phyloP scores from a whole-genome alignment of 306 rosid species.

The Gastrolobium villosum region DNA sequence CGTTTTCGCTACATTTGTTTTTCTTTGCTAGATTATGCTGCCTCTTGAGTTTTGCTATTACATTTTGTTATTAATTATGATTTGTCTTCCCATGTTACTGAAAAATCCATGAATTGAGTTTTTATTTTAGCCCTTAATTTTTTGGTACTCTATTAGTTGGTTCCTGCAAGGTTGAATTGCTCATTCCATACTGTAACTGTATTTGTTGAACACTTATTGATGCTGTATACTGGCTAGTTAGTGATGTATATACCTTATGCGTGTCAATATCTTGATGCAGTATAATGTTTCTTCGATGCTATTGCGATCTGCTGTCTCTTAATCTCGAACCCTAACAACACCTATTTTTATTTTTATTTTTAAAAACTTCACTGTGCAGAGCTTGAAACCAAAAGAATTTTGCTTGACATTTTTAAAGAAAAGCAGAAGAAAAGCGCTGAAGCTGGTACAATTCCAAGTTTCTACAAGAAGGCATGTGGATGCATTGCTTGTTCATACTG shows the following conservation, averaged over 20 bases:
- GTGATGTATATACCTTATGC: not conserved
- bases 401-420: conserved; percentile 97
- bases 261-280: not conserved
- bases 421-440: conserved; percentile 94
- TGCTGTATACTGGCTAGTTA: not conserved
- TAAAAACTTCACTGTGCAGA: conserved; percentile 58
- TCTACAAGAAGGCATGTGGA: conserved; percentile 91
- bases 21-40: not conserved
- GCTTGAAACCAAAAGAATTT: conserved; percentile 96
- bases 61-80: not conserved
- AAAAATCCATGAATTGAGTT: not conserved
- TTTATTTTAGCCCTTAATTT: not conserved
- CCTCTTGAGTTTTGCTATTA: not conserved
- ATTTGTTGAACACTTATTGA: not conserved
- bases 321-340: conserved; percentile 18
- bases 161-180: not conserved
- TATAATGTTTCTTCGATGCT: not conserved
- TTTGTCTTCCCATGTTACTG: not conserved
- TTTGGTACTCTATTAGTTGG: not conserved
- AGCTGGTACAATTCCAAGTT: conserved; percentile 95
- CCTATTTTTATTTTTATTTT: not conserved
- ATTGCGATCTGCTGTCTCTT: conserved; percentile 2
- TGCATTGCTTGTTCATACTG: conserved; percentile 36
- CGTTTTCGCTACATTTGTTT: conserved; percentile 23
- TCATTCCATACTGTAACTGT: not conserved